Conservation (phyloP, 495 filamentous ascomycete species). For the Coniosporium apollinis region DNA sequence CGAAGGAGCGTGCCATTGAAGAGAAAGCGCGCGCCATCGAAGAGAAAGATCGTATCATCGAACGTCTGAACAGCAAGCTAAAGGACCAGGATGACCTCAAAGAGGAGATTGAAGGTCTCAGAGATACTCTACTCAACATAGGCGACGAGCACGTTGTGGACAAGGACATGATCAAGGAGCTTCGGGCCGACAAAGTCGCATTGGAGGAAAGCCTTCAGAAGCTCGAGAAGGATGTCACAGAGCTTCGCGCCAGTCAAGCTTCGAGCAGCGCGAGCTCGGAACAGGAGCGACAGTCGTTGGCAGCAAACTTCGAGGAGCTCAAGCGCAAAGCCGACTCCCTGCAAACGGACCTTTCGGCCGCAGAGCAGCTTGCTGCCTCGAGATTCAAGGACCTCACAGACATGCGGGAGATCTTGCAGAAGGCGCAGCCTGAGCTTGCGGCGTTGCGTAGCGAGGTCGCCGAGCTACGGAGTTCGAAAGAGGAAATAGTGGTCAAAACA, state of each 20-base stretch:
- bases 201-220: constrained; percentile 14
- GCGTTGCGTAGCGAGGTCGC: constrained; percentile 57
- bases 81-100: constrained; percentile 62
- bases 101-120: constrained; percentile 74
- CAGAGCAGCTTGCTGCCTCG: constrained; percentile 66
- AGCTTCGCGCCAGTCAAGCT: constrained; percentile 23
- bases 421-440: constrained; percentile 70
- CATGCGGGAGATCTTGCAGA: constrained; percentile 58
- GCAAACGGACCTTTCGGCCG: constrained; percentile 71
- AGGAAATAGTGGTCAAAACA: constrained; percentile 51
- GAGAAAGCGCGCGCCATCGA: too few relatives aligned
- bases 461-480: constrained; percentile 50
- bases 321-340: constrained; percentile 50
- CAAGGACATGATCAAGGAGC: constrained; percentile 59
- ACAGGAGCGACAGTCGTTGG: constrained; percentile 40
- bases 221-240: constrained; percentile 44
- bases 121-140: constrained; percentile 56
- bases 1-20: too few relatives aligned
- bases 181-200: constrained; percentile 39
- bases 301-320: constrained; percentile 55
- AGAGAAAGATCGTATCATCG: constrained; percentile 57
- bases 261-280: constrained; percentile 33
- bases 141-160: constrained; percentile 70
- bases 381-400: constrained; percentile 81
- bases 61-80: constrained; percentile 43